Evolutionary conservation across 164 flowering plant genomes (phyloP), one percentile per base, ranked within the genome.

Genomic region (Buxus sempervirens): DNA sequence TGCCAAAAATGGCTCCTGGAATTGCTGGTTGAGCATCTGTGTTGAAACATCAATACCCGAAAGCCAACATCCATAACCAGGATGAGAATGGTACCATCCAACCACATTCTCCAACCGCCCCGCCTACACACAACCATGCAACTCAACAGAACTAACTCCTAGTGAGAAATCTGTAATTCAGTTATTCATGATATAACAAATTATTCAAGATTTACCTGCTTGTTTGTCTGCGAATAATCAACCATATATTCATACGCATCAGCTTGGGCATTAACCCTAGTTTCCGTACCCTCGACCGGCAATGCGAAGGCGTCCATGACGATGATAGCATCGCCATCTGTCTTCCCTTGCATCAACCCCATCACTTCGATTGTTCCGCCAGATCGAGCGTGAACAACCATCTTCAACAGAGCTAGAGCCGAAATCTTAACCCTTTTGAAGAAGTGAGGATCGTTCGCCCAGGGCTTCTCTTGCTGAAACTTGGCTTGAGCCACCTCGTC

Each of bases 211-310:
- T 60, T n/a, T 14, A 95, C 99, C 95, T 88, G 95, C 64, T 91
- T 91, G 69, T 87, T 87, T 16, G 97, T 93, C 78, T 83, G 88
- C 2, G 98, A 91, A 72, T 96, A 96, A 38, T 96, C 99, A 42
- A 96, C 99, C 99, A 93, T 96, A 48, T 96, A 96, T 83, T 96
- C 99, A 64, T 96, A 90, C 4, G 99, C 99, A 81, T 95, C 99
- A 1, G 93, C 97, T 82, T 95, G 99, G 22, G 99, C 99, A 80
- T 96, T 96, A 77, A 96, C 99, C 83, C 99, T 78, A 70, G 99
- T 96, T 67, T 96, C 97, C 23, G 99, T 96, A 1, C 99, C 99
- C 75, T 96, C 99, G 24, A 93, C 99, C 18, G 99, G 99, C 58
- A 96, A 74, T 14, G 99, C 98, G 71, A 96, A 96, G 45, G 99